phyloP scores from a whole-genome alignment of 129 eudicot genomes.

The Tagetes erecta region DNA sequence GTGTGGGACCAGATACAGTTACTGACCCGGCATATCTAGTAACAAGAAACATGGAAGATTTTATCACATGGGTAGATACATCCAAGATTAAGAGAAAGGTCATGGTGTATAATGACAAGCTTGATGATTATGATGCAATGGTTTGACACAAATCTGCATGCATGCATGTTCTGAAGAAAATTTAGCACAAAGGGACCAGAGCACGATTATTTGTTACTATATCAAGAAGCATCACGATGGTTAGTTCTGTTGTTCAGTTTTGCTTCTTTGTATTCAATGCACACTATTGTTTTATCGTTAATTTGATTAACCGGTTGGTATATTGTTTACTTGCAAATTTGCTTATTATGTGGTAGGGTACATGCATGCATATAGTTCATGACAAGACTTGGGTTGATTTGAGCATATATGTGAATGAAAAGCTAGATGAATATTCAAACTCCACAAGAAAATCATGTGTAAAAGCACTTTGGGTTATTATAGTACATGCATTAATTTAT shows the following conservation, averaged over 20 bases:
- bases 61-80: constrained; percentile 92
- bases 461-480: too few species aligned
- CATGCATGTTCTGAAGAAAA: background rate
- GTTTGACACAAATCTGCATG: constrained; percentile 31
- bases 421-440: too few species aligned
- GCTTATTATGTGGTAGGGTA: too few species aligned
- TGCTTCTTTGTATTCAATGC: background rate
- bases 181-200: background rate
- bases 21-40: constrained; percentile 91
- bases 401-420: too few species aligned
- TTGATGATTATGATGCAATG: constrained; percentile 92
- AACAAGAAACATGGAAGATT: constrained; percentile 94
- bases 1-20: constrained; percentile 89
- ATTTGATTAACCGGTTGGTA: background rate
- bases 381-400: too few species aligned
- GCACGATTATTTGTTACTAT: background rate
- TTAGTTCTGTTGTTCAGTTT: background rate
- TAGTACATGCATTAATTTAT: too few species aligned
- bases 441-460: too few species aligned
- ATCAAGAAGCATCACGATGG: background rate
- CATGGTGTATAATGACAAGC: constrained; percentile 70
- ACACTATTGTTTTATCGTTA: background rate
- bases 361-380: background rate
- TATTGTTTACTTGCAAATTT: constrained; percentile 14
- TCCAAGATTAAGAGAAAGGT: constrained; percentile 90